A percentile compares a stretch with the other conserved stretches of the same genome.
Evolutionary conservation across 2,329 filamentous ascomycete species (phyloP).

Genomic region (Torrubiellomyces zombiae): DNA sequence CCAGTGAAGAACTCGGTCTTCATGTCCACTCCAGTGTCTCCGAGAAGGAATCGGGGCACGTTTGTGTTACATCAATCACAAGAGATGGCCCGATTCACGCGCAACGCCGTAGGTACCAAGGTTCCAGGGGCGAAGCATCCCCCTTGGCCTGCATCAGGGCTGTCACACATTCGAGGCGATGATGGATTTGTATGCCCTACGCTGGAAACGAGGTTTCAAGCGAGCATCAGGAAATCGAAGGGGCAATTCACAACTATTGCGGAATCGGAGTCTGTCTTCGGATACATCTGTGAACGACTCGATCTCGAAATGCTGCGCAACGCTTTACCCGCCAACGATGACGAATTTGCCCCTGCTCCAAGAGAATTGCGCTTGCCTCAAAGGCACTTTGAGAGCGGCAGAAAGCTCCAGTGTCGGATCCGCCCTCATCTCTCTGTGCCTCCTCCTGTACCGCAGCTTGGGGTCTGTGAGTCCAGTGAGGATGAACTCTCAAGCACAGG

Average conservation of each 20-base stretch:
- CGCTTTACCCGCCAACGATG: conserved; percentile 13
- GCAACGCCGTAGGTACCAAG: conserved; percentile 30
- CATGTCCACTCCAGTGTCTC: conserved; percentile 36
- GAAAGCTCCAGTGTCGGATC: conserved; percentile 32
- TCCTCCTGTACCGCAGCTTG: conserved; percentile 1
- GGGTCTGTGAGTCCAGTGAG: conserved; percentile 11
- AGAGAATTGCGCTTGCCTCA: conserved; percentile 34
- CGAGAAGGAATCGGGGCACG: conserved; percentile 20
- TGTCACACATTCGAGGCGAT: conserved; percentile 43
- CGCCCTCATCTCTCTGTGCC: conserved; percentile 24
- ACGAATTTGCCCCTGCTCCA: conserved; percentile 28
- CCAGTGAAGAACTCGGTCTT: conserved; percentile 24
- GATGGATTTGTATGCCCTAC: conserved; percentile 1
- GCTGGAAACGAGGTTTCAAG: not conserved
- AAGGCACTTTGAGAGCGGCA: conserved; percentile 41
- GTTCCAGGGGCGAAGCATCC: conserved; percentile 50
- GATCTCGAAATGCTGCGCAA: conserved; percentile 12
- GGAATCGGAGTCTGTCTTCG: conserved; percentile 26
- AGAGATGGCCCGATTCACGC: conserved; percentile 23
- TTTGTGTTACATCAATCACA: conserved; percentile 12
- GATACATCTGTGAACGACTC: conserved; percentile 10
- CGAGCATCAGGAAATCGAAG: conserved; percentile 28
- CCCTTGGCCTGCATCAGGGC: conserved; percentile 53
- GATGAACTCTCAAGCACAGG: conserved; percentile 17
- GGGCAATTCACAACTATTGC: conserved; percentile 25